Evolutionary conservation across 768 basidiomycete genomes (phyloP).

Genomic region (Chiua virens): DNA sequence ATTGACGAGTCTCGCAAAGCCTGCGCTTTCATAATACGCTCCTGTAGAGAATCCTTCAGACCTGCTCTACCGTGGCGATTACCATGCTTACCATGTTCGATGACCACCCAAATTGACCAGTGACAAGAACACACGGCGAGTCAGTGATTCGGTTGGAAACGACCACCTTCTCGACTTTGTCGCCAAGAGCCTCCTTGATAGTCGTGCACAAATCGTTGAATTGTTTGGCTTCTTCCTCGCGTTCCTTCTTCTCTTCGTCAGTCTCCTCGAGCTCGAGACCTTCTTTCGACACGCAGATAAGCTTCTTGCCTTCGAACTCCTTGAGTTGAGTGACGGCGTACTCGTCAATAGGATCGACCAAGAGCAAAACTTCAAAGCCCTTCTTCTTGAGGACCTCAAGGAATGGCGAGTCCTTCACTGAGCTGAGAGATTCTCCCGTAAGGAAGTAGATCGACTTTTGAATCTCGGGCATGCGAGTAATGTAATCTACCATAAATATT

Average conservation of each 20-base stretch:
- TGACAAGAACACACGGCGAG: conserved; percentile 96
- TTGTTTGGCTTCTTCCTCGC: conserved; percentile 82
- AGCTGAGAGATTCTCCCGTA: conserved; percentile 93
- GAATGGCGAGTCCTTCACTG: conserved; percentile 95
- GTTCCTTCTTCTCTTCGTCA: conserved; percentile 91
- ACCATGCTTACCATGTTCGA: conserved; percentile 83
- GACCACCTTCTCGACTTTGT: conserved; percentile 99
- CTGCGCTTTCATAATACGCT: conserved; percentile 99
- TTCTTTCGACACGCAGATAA: conserved; percentile 97
- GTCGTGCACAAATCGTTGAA: conserved; percentile 88
- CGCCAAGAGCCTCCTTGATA: conserved; percentile 98
- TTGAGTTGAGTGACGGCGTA: conserved; percentile 98
- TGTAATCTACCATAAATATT: conserved; percentile 69
- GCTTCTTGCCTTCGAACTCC: conserved; percentile 98
- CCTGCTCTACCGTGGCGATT: not conserved
- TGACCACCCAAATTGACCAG: conserved; percentile 99
- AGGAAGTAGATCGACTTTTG: conserved; percentile 99
- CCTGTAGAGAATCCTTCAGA: conserved; percentile 39
- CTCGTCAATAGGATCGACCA: conserved; percentile 98
- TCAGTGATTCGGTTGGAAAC: conserved; percentile 97
- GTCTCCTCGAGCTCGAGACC: conserved; percentile 99
- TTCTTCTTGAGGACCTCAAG: conserved; percentile 99
- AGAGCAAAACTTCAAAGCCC: conserved; percentile 96
- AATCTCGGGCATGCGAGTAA: conserved; percentile 98
- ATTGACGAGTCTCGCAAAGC: conserved; percentile 94